Evolutionary conservation across 2,329 filamentous ascomycete species (phyloP).

Genomic region (Emydomyces testavorans): DNA sequence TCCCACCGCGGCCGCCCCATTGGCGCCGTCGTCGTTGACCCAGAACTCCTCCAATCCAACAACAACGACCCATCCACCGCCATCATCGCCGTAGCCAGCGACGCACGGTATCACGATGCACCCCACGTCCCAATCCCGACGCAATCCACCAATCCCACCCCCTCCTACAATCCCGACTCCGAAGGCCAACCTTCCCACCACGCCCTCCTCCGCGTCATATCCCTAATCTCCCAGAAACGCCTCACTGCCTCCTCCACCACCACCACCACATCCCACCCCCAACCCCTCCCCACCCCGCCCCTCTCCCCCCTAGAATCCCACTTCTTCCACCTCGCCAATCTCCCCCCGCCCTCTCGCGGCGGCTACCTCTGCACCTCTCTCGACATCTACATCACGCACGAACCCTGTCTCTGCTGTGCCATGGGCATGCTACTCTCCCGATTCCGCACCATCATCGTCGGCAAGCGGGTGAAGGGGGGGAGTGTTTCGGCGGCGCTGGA

Average conservation of each 20-base stretch:
- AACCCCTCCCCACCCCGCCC: background rate
- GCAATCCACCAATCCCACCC: background rate
- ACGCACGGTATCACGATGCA: conserved; percentile 28
- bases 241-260: conserved; percentile 18
- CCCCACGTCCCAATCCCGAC: background rate
- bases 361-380: conserved; percentile 91
- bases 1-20: conserved; percentile 31
- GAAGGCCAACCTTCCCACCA: conserved; percentile 38
- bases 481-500: conserved; percentile 12
- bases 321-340: conserved; percentile 52
- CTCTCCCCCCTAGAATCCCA: conserved; percentile 25
- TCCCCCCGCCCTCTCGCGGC: conserved; percentile 60
- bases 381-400: conserved; percentile 88
- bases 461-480: conserved; percentile 60
- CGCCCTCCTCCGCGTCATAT: conserved; percentile 36
- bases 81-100: conserved; percentile 36
- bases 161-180: conserved; percentile 24
- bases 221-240: conserved; percentile 34
- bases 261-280: conserved; percentile 11
- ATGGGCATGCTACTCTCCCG: conserved; percentile 94
- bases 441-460: conserved; percentile 76
- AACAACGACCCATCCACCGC: conserved; percentile 29
- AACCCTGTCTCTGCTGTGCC: conserved; percentile 91
- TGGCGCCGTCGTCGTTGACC: conserved; percentile 38
- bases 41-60: conserved; percentile 23